Evolutionary conservation across 202 grass and related monocot species (phyloP).

Genomic region (Eragrostis tef): DNA sequence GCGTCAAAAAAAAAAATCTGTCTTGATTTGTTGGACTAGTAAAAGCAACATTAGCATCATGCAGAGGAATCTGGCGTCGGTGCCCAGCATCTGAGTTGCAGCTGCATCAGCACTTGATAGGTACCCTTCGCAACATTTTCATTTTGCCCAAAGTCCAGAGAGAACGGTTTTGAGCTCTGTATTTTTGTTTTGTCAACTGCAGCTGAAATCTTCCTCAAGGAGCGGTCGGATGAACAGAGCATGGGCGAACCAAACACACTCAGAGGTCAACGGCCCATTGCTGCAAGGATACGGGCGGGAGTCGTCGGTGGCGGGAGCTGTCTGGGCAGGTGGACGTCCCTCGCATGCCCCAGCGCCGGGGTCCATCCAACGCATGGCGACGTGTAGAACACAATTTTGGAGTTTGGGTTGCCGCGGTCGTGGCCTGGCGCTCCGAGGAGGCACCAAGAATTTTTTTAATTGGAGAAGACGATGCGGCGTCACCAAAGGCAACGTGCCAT

Average conservation of each 20-base stretch:
- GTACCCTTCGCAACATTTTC: neutral
- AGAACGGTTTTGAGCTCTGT: no score
- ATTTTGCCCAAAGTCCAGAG: neutral
- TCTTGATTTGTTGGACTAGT: neutral
- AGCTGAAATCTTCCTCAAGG: neutral
- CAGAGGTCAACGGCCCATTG: neutral
- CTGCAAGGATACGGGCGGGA: neutral
- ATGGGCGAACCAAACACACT: neutral
- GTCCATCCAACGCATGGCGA: neutral
- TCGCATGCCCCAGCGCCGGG: neutral
- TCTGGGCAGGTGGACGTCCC: conserved; percentile 2
- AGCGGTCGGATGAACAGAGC: neutral
- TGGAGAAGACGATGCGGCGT: neutral
- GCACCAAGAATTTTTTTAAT: neutral
- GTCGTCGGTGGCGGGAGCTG: neutral
- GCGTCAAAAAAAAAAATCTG: neutral
- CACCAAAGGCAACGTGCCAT: neutral
- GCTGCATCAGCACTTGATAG: neutral
- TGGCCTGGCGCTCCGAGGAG: neutral
- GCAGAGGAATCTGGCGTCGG: conserved; percentile 27
- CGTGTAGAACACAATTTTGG: neutral
- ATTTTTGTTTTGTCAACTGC: no score
- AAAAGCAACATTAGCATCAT: neutral
- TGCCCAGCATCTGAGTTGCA: conserved; percentile 4
- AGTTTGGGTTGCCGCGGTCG: neutral